Percentiles rank a stretch among this genome's conserved stretches.
These are phyloP conservation scores for Dovyalis caffra DNA, from an alignment of 345 rosid genomes.

Conservation along the genomic window DNA sequence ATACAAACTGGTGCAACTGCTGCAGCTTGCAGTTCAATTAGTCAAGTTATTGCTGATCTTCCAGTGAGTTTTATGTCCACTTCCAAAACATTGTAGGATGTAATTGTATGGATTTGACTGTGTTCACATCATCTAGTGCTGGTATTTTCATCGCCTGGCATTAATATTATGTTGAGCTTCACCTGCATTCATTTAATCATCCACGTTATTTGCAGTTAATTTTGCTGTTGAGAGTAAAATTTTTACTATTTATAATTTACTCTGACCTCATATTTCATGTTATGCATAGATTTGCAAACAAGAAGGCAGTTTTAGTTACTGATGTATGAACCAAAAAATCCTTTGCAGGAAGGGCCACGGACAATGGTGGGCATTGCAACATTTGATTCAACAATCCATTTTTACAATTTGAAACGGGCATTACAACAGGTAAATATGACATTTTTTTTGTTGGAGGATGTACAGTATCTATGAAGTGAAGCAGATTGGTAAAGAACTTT, in stretches of 20 bases:
- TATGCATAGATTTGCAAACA: background rate
- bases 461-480: background rate
- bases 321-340: background rate
- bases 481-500: background rate
- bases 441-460: background rate
- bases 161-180: background rate
- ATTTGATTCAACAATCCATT: conserved; percentile 91
- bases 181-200: background rate
- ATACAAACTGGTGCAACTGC: conserved; percentile 96
- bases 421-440: conserved; percentile 50
- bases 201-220: background rate
- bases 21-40: conserved; percentile 93
- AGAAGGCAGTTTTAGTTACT: background rate
- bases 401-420: conserved; percentile 94
- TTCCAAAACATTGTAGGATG: background rate
- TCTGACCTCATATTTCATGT: background rate
- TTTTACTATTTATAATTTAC: no score
- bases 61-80: conserved; percentile 55
- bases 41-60: conserved; percentile 89
- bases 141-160: background rate
- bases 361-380: conserved; percentile 98
- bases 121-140: background rate
- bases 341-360: conserved; percentile 91
- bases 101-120: background rate
- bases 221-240: background rate